These are phyloP conservation scores for Phytophthora ramorum DNA, from an alignment of 352 stramenopile species.

Conservation along the genomic window DNA sequence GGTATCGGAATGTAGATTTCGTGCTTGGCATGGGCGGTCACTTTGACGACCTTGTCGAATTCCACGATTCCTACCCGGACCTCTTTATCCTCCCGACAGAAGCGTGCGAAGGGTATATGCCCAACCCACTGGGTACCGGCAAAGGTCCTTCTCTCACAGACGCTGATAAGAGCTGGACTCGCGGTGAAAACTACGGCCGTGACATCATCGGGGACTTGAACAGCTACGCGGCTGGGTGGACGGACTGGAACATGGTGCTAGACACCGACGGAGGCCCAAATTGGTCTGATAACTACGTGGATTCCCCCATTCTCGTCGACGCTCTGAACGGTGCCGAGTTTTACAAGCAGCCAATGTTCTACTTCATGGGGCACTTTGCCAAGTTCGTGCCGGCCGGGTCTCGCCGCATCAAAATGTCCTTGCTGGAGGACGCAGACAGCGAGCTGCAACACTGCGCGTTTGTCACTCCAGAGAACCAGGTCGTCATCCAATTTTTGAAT, in stretches of 20 bases:
- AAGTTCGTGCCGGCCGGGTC: slow-evolving; percentile 68
- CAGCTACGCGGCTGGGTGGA: slow-evolving; percentile 82
- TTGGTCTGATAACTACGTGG: slow-evolving; percentile 76
- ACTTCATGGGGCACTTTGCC: slow-evolving; percentile 72
- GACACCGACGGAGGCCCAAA: slow-evolving; percentile 76
- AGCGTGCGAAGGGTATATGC: slow-evolving; percentile 64
- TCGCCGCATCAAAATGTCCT: slow-evolving; percentile 40
- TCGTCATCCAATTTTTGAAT: slow-evolving; percentile 51
- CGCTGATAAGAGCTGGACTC: slow-evolving; percentile 54
- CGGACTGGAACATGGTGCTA: slow-evolving; percentile 75
- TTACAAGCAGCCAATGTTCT: slow-evolving; percentile 88
- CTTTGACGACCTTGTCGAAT: slow-evolving; percentile 48
- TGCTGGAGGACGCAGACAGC: slow-evolving; percentile 24
- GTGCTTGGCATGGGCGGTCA: slow-evolving; percentile 30
- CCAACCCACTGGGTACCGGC: slow-evolving; percentile 44
- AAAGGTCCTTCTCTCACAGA: slow-evolving; percentile 44
- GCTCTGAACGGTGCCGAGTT: slow-evolving; percentile 61
- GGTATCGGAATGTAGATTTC: slow-evolving; percentile 67
- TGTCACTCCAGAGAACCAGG: slow-evolving; percentile 46
- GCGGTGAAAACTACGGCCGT: slow-evolving; percentile 77
- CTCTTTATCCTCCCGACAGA: slow-evolving; percentile 83
- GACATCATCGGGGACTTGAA: slow-evolving; percentile 90
- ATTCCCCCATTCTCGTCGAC: slow-evolving; percentile 80
- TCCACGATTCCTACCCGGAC: slow-evolving; percentile 56
- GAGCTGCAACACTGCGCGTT: slow-evolving; percentile 51